These are phyloP conservation scores for Protomyces gravidus DNA, from an alignment of 1,139 yeast genomes.

Conservation along the genomic window DNA sequence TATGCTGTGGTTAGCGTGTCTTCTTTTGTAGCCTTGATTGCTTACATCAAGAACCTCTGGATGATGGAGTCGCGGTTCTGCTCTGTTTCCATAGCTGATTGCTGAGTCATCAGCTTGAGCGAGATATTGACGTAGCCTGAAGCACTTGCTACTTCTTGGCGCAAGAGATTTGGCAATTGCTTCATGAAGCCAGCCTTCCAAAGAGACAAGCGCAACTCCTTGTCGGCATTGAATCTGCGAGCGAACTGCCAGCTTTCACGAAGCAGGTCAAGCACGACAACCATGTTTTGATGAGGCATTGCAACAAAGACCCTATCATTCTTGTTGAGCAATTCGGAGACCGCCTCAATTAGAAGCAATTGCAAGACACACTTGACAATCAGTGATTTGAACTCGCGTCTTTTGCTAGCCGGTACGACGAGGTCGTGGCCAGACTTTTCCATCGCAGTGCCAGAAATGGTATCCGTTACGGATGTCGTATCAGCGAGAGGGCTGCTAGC, in stretches of 20 bases:
- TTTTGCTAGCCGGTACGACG: slow-evolving; percentile 37
- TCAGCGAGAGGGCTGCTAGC: slow-evolving; percentile 21
- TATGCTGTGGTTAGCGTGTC: slow-evolving; percentile 39
- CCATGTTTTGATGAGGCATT: slow-evolving; percentile 62
- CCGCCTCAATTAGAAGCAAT: slow-evolving; percentile 77
- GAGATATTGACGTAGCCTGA: slow-evolving; percentile 78
- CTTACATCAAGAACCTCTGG: slow-evolving; percentile 42
- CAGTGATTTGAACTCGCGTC: slow-evolving; percentile 64
- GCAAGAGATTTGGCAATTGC: slow-evolving; percentile 81
- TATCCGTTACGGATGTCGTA: slow-evolving; percentile 25
- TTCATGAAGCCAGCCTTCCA: slow-evolving; percentile 85
- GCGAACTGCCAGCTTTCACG: slow-evolving; percentile 75
- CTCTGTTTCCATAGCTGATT: slow-evolving; percentile 44
- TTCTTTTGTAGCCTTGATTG: too few species aligned
- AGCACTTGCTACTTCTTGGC: slow-evolving; percentile 87
- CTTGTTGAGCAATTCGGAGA: slow-evolving; percentile 63
- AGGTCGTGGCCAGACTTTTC: slow-evolving; percentile 1
- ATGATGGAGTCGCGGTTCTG: slow-evolving; percentile 55
- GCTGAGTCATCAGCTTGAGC: slow-evolving; percentile 75
- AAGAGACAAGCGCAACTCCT: slow-evolving; percentile 74
- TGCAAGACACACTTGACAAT: slow-evolving; percentile 92
- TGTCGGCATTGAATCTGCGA: slow-evolving; percentile 78
- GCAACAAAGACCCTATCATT: slow-evolving; percentile 63
- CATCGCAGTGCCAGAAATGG: slow-evolving; percentile 29
- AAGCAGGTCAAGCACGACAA: slow-evolving; percentile 57